Percentiles rank a stretch among this genome's conserved stretches.
Conservation (phyloP, 2,329 filamentous ascomycete genomes). For the Emmonsiellopsis sp. region DNA sequence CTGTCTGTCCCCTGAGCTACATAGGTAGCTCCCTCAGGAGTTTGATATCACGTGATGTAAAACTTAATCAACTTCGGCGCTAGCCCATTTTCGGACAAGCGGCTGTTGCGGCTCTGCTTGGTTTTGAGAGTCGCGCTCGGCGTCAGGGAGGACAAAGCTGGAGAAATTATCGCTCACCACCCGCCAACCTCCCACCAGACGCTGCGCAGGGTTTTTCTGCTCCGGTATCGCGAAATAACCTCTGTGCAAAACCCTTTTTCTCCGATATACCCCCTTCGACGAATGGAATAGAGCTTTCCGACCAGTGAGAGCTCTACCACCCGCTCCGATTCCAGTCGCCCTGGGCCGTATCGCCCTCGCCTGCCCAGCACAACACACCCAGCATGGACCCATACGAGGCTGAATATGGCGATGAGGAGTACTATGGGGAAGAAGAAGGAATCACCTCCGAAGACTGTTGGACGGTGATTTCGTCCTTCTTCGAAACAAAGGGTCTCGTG, state of each 20-base stretch:
- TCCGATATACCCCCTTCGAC: neutral
- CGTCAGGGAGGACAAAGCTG: neutral
- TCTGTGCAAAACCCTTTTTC: neutral
- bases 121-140: neutral
- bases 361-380: slow-evolving; percentile 7
- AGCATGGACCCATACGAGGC: slow-evolving; percentile 50
- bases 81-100: neutral
- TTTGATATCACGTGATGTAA: neutral
- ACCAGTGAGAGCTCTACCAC: neutral
- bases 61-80: neutral
- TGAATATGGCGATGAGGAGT: slow-evolving; percentile 60
- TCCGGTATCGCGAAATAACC: neutral
- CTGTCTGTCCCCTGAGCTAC: no score
- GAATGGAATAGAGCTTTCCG: neutral
- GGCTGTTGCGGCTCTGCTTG: neutral
- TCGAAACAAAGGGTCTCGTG: slow-evolving; percentile 88
- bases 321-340: neutral
- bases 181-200: neutral
- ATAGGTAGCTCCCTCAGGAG: neutral
- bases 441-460: slow-evolving; percentile 98
- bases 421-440: slow-evolving; percentile 56
- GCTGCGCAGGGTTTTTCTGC: neutral
- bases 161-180: neutral
- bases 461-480: slow-evolving; percentile 95
- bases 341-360: neutral